Conservation (phyloP, 108 stramenopile genomes). For the Nitzschia sp. region DNA sequence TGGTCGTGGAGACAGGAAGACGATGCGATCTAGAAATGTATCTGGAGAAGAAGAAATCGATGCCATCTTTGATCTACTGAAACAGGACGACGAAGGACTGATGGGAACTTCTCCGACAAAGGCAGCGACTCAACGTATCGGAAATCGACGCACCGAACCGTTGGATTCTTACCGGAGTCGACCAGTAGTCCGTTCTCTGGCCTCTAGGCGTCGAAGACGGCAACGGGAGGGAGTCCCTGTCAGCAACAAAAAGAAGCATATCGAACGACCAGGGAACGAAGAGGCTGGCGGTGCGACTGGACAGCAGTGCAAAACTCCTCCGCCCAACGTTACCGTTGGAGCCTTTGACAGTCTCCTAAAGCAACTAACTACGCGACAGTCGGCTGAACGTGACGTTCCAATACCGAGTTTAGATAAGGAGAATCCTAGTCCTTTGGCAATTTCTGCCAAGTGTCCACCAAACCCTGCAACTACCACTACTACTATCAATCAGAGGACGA, state of each 20-base stretch:
- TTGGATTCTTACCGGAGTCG: not conserved
- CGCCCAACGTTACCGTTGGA: not conserved
- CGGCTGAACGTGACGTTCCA: not conserved
- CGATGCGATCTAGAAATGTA: not conserved
- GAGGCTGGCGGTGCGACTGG: not conserved
- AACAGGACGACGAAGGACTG: not conserved
- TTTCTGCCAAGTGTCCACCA: not conserved
- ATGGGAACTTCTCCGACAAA: not conserved
- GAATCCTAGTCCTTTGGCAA: not conserved
- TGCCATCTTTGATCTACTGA: constrained; percentile 12
- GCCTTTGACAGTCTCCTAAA: constrained; percentile 5
- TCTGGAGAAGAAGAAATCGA: constrained; percentile 20
- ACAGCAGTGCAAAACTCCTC: not conserved
- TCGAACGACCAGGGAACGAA: not conserved
- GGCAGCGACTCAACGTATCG: constrained; percentile 3
- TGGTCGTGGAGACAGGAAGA: constrained; percentile 8
- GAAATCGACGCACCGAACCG: not conserved
- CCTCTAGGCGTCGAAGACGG: constrained; percentile 20
- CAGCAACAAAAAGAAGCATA: not conserved
- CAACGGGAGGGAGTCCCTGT: not conserved
- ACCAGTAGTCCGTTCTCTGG: constrained; percentile 9
- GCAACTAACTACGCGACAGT: not conserved
- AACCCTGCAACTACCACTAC: not conserved
- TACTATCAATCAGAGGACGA: too few relatives aligned
- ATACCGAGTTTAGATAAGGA: not conserved